Evolutionary conservation across 129 eudicot species (phyloP).

Genomic region (Calendula officinalis): DNA sequence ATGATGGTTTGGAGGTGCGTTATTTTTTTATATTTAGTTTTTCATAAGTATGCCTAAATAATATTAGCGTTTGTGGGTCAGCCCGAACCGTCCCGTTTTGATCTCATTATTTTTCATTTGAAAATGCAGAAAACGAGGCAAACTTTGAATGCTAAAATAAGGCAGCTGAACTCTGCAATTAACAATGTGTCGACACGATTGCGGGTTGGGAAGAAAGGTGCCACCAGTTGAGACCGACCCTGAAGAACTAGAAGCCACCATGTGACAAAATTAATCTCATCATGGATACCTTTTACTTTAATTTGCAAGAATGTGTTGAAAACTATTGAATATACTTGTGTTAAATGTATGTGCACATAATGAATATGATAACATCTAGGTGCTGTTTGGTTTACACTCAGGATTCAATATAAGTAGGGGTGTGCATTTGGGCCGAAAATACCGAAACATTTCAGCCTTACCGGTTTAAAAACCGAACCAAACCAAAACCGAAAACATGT

Average conservation of each 20-base stretch:
- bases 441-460: too few relatives aligned
- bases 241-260: slow-evolving; percentile 56
- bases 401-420: not conserved
- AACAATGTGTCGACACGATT: slow-evolving; percentile 77
- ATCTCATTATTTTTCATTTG: slow-evolving; percentile 5
- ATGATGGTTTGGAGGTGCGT: slow-evolving; percentile 86
- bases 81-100: not conserved
- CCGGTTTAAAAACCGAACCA: too few relatives aligned
- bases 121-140: slow-evolving; percentile 70
- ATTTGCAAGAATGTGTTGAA: slow-evolving; percentile 16
- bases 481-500: too few relatives aligned
- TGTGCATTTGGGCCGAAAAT: too few relatives aligned
- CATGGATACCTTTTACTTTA: not conserved
- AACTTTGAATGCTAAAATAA: slow-evolving; percentile 69
- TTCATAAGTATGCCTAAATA: too few relatives aligned
- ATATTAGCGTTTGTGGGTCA: too few relatives aligned
- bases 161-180: slow-evolving; percentile 85
- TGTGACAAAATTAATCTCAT: slow-evolving; percentile 19
- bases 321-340: slow-evolving; percentile 23
- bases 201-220: slow-evolving; percentile 61
- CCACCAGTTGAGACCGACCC: slow-evolving; percentile 69
- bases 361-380: too few relatives aligned
- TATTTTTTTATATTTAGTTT: slow-evolving; percentile 2
- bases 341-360: slow-evolving; percentile 23
- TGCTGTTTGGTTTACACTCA: not conserved